phyloP scores from a whole-genome alignment of 192 early-diverging fungal species.

The Pilobolus umbonatus region DNA sequence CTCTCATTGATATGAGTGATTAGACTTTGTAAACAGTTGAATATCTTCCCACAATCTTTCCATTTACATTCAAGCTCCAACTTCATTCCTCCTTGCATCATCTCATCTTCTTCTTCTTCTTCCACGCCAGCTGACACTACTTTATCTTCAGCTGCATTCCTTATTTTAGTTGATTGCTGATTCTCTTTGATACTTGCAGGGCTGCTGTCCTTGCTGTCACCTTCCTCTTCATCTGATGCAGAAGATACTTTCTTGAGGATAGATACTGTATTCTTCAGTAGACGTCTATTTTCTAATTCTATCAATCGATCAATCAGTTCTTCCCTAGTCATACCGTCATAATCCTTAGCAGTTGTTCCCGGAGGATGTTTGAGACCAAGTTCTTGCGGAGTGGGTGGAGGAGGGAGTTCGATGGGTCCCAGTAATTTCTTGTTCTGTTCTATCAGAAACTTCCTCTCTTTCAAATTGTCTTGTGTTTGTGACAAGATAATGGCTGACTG shows the following conservation, averaged over 20 bases:
- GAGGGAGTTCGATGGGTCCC: constrained; percentile 10
- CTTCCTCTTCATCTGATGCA: constrained; percentile 5
- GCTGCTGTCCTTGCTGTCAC: constrained; percentile 14
- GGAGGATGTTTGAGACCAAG: constrained; percentile 7
- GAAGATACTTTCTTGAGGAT: neutral
- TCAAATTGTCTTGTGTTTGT: neutral
- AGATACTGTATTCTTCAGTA: neutral
- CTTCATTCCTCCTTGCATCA: neutral
- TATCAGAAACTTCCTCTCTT: neutral
- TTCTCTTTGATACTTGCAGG: constrained; percentile 14
- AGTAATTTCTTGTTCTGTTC: constrained; percentile 8
- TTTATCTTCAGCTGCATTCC: neutral
- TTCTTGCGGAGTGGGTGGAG: constrained; percentile 19
- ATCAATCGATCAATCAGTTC: constrained; percentile 28
- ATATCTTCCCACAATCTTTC: constrained; percentile 44
- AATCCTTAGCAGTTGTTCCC: constrained; percentile 11
- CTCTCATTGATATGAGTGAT: constrained; percentile 48
- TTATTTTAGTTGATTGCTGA: neutral
- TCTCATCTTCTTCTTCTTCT: constrained; percentile 10
- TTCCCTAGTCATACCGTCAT: constrained; percentile 23
- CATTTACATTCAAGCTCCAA: constrained; percentile 37
- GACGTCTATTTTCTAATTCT: constrained; percentile 10
- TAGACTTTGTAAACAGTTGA: constrained; percentile 36
- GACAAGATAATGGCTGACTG: neutral
- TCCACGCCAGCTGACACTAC: neutral